Evolutionary conservation across 2,329 filamentous ascomycete species (phyloP).

Genomic region (Ceratocystis alfenasii): DNA sequence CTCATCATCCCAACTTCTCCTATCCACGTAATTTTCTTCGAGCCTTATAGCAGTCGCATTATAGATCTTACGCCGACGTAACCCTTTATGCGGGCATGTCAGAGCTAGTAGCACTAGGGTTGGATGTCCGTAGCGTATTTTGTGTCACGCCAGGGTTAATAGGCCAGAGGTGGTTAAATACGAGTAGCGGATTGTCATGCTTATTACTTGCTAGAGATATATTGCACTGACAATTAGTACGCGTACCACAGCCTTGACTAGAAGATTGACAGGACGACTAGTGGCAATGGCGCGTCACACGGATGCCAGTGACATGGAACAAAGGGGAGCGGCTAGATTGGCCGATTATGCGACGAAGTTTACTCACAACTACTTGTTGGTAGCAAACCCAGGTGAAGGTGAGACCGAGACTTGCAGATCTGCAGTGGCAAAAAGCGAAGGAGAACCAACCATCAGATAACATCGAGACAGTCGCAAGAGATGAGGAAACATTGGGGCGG

Average conservation of each 20-base stretch:
- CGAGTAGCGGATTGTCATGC: too few species aligned
- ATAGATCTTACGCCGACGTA: background rate
- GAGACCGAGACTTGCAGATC: background rate
- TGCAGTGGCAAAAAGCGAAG: constrained; percentile 7
- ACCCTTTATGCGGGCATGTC: too few species aligned
- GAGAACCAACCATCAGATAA: background rate
- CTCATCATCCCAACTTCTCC: background rate
- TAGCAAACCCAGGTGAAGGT: background rate
- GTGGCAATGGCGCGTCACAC: background rate
- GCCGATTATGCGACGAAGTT: background rate
- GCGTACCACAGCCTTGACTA: too few species aligned
- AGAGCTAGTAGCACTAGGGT: background rate
- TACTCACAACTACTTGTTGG: background rate
- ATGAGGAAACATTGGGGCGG: background rate
- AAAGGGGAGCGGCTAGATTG: background rate
- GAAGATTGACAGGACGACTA: too few species aligned
- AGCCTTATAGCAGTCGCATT: background rate
- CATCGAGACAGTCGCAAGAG: background rate
- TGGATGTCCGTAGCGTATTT: background rate
- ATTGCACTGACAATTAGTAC: too few species aligned
- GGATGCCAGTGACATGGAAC: background rate
- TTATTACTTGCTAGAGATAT: too few species aligned
- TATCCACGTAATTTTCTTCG: background rate
- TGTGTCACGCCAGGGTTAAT: background rate
- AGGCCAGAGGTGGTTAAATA: background rate